A percentile compares a stretch with the other conserved stretches of the same genome.
These are phyloP conservation scores for Dissophora ornata DNA, from an alignment of 192 early-diverging fungal genomes.

Conservation along the genomic window DNA sequence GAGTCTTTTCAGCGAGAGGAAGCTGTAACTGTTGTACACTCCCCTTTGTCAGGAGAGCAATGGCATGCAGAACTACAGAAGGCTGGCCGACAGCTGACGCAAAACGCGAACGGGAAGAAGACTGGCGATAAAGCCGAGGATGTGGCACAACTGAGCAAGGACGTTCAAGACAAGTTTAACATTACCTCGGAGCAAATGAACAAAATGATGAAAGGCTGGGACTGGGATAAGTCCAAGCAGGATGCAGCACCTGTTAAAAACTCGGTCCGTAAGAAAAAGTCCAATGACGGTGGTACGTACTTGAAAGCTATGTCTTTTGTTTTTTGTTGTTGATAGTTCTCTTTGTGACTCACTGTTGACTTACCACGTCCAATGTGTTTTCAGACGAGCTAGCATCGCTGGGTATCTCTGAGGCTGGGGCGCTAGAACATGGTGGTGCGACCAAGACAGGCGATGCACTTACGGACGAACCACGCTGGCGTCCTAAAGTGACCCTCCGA, in stretches of 20 bases:
- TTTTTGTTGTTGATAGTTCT: no score
- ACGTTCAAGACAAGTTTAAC: slow-evolving; percentile 66
- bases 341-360: no score
- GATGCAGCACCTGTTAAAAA: slow-evolving; percentile 27
- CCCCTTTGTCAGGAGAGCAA: slow-evolving; percentile 30
- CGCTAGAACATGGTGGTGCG: not conserved
- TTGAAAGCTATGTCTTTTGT: not conserved
- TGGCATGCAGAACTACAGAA: slow-evolving; percentile 44
- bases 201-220: slow-evolving; percentile 63
- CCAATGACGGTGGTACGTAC: slow-evolving; percentile 25
- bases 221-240: slow-evolving; percentile 43
- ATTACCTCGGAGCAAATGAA: slow-evolving; percentile 61
- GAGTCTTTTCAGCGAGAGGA: slow-evolving; percentile 40
- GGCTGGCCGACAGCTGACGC: slow-evolving; percentile 27
- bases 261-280: slow-evolving; percentile 25
- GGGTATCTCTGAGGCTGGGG: slow-evolving; percentile 6
- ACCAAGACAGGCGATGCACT: slow-evolving; percentile 7
- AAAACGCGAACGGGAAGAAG: slow-evolving; percentile 28
- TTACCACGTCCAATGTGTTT: no score
- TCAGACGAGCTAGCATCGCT: slow-evolving; percentile 34
- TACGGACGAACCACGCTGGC: slow-evolving; percentile 37
- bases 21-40: slow-evolving; percentile 42
- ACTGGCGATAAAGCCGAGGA: slow-evolving; percentile 18
- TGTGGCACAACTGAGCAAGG: slow-evolving; percentile 58
- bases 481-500: slow-evolving; percentile 32